These are phyloP conservation scores for Dunaliella sp. DNA, from an alignment of 139 green algal genomes.

Conservation along the genomic window DNA sequence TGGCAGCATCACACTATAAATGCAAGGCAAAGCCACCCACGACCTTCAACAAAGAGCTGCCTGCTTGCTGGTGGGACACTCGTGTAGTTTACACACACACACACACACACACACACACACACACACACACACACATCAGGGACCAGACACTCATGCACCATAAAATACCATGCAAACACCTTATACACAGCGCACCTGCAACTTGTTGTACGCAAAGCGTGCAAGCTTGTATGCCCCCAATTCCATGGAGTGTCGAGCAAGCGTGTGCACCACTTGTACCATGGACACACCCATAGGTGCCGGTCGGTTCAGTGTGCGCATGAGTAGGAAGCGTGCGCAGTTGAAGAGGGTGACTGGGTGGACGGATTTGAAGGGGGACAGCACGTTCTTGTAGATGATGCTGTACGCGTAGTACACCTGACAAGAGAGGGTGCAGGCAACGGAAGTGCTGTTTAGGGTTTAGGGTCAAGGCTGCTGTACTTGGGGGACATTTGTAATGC, in stretches of 20 bases:
- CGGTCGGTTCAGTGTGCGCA: constrained; percentile 43
- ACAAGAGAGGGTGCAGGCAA: too few relatives aligned
- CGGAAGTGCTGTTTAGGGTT: too few relatives aligned
- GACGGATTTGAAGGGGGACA: constrained; percentile 57
- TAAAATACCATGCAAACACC: neutral
- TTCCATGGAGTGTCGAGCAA: constrained; percentile 57
- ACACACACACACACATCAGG: too few relatives aligned
- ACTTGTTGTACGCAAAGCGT: constrained; percentile 71
- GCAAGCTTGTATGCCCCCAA: constrained; percentile 77
- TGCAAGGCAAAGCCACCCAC: too few relatives aligned
- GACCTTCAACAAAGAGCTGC: too few relatives aligned
- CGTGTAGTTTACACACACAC: too few relatives aligned
- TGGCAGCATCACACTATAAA: too few relatives aligned
- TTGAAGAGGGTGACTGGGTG: constrained; percentile 67
- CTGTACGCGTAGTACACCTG: constrained; percentile 76
- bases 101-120: neutral
- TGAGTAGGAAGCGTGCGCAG: constrained; percentile 64
- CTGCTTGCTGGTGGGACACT: too few relatives aligned
- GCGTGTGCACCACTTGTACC: constrained; percentile 44
- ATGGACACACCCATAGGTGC: constrained; percentile 24
- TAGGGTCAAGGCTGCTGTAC: too few relatives aligned
- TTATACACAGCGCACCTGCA: constrained; percentile 39
- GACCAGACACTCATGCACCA: neutral
- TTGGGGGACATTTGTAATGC: too few relatives aligned
- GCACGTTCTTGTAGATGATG: constrained; percentile 51